phyloP scores from a whole-genome alignment of 192 early-diverging fungal genomes.

The Coemansia javaensis region DNA sequence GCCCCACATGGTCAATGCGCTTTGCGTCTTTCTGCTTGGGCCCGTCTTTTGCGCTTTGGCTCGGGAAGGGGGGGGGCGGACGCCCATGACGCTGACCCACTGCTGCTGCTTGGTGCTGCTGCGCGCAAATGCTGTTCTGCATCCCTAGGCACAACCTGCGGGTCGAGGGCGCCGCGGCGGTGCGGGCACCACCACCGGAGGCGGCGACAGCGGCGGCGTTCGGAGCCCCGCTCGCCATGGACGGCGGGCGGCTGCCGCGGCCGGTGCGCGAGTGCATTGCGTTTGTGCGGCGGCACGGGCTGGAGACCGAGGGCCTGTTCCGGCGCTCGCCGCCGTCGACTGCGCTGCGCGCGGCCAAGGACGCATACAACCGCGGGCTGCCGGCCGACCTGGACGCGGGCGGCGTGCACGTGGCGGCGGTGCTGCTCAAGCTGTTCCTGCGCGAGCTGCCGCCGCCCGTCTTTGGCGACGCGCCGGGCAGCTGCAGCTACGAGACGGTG shows the following conservation, averaged over 20 bases:
- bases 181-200: too few species aligned
- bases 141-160: constrained; percentile 25
- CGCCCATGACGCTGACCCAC: background rate
- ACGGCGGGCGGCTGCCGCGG: constrained; percentile 57
- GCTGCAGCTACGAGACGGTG: constrained; percentile 51
- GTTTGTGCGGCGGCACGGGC: constrained; percentile 59
- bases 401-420: constrained; percentile 76
- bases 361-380: constrained; percentile 26
- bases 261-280: constrained; percentile 68
- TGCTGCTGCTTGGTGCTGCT: too few species aligned
- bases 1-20: too few species aligned
- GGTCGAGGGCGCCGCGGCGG: constrained; percentile 2
- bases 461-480: constrained; percentile 44
- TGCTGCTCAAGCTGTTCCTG: constrained; percentile 78
- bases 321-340: constrained; percentile 72
- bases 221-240: constrained; percentile 66
- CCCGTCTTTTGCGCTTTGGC: too few species aligned
- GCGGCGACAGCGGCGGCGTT: constrained; percentile 49
- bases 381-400: constrained; percentile 55
- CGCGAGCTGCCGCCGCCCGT: constrained; percentile 72
- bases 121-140: constrained; percentile 7
- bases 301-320: constrained; percentile 79
- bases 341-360: constrained; percentile 55
- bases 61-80: too few species aligned
- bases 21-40: too few species aligned